These are phyloP conservation scores for Neofusicoccum laricinum DNA, from an alignment of 2,329 filamentous ascomycete genomes.

Conservation along the genomic window DNA sequence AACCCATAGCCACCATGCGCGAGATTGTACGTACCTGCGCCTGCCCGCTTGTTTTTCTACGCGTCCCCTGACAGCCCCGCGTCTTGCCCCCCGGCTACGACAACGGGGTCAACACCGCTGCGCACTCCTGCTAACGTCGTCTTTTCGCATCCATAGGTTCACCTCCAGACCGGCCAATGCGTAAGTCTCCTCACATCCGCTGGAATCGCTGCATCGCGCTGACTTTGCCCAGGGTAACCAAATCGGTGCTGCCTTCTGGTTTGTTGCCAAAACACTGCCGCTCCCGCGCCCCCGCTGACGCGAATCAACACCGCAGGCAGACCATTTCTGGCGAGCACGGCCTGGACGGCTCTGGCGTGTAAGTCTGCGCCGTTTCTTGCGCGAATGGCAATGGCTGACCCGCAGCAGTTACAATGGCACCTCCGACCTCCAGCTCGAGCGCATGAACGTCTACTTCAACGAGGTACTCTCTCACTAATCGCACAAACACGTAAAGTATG, in stretches of 20 bases:
- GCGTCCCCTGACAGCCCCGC: slow-evolving; percentile 41
- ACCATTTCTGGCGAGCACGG: slow-evolving; percentile 72
- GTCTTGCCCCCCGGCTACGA: slow-evolving; percentile 32
- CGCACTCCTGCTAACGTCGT: slow-evolving; percentile 54
- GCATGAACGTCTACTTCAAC: slow-evolving; percentile 99
- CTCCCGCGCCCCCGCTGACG: slow-evolving; percentile 20
- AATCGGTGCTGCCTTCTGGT: slow-evolving; percentile 99
- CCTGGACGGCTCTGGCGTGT: slow-evolving; percentile 95
- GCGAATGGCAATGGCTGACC: slow-evolving; percentile 25
- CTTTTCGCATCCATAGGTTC: slow-evolving; percentile 68
- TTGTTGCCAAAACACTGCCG: slow-evolving; percentile 36
- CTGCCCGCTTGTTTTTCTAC: slow-evolving; percentile 42
- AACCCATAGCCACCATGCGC: slow-evolving; percentile 55
- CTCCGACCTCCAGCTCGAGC: slow-evolving; percentile 98
- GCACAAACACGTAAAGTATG: slow-evolving; percentile 15
- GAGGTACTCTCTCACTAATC: slow-evolving; percentile 55
- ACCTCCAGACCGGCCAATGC: slow-evolving; percentile 99
- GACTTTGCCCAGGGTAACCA: slow-evolving; percentile 81
- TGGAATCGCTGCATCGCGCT: slow-evolving; percentile 23
- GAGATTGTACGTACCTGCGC: slow-evolving; percentile 59
- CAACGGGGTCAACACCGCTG: slow-evolving; percentile 35
- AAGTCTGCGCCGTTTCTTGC: slow-evolving; percentile 46
- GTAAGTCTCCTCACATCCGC: slow-evolving; percentile 56
- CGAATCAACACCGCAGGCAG: slow-evolving; percentile 38
- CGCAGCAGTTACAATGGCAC: slow-evolving; percentile 83